Evolutionary conservation across 2,329 filamentous ascomycete species (phyloP).

Genomic region (Myrmaecium sp.): DNA sequence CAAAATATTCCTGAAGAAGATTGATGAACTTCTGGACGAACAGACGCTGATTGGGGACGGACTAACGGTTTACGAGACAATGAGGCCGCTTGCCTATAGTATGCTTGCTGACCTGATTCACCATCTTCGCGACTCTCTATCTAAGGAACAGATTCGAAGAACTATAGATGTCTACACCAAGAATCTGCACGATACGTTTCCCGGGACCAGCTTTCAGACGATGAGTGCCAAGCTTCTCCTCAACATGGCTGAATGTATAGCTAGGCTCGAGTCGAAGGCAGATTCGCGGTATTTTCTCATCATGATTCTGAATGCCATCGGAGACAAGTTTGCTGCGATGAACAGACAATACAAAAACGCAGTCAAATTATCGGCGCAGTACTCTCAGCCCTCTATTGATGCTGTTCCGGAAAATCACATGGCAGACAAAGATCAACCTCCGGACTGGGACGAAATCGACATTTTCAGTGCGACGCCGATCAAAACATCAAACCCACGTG

Average conservation of each 20-base stretch:
- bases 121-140: constrained; percentile 80
- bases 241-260: constrained; percentile 97
- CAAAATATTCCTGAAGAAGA: constrained; percentile 85
- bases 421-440: constrained; percentile 61
- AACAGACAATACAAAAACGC: constrained; percentile 91
- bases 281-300: constrained; percentile 92
- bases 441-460: constrained; percentile 96
- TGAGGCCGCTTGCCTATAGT: constrained; percentile 88
- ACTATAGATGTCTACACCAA: constrained; percentile 96
- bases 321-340: constrained; percentile 96
- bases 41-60: constrained; percentile 89
- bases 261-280: constrained; percentile 79
- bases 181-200: constrained; percentile 88
- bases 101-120: constrained; percentile 98
- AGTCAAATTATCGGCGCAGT: constrained; percentile 73
- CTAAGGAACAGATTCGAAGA: constrained; percentile 78
- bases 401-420: constrained; percentile 62
- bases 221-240: constrained; percentile 96
- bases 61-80: constrained; percentile 88
- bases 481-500: constrained; percentile 80
- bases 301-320: constrained; percentile 94
- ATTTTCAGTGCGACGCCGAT: constrained; percentile 95
- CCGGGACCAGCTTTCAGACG: constrained; percentile 95
- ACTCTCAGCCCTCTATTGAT: constrained; percentile 47
- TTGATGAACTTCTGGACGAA: constrained; percentile 89